Evolutionary conservation across 2,329 filamentous ascomycete genomes (phyloP).

Genomic region (Phyllosticta ampelicida): DNA sequence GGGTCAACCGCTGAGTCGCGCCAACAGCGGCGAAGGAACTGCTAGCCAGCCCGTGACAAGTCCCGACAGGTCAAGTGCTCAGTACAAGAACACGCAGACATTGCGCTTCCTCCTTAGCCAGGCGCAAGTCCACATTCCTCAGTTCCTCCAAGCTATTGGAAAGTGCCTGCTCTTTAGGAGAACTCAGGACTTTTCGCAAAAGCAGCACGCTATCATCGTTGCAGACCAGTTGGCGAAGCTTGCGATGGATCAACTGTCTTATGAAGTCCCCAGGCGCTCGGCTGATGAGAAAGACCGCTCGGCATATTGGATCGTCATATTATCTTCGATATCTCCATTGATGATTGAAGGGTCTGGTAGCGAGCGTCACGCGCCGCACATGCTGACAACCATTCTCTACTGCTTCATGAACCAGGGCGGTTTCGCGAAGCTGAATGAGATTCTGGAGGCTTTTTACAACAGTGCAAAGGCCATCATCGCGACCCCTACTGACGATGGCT

Average conservation of each 20-base stretch:
- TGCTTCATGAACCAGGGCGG: slow-evolving; percentile 78
- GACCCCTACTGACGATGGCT: slow-evolving; percentile 29
- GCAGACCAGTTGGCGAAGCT: slow-evolving; percentile 61
- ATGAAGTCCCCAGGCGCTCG: slow-evolving; percentile 34
- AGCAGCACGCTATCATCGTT: slow-evolving; percentile 50
- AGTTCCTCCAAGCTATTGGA: slow-evolving; percentile 76
- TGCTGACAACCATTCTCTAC: slow-evolving; percentile 62
- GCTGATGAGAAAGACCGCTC: slow-evolving; percentile 52
- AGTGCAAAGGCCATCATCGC: slow-evolving; percentile 42
- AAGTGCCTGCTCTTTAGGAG: slow-evolving; percentile 69
- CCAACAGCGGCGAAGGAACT: slow-evolving; percentile 10
- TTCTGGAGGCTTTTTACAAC: slow-evolving; percentile 58
- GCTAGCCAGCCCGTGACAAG: slow-evolving; percentile 11
- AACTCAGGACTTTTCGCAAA: slow-evolving; percentile 53
- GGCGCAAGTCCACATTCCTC: slow-evolving; percentile 67
- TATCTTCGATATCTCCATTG: slow-evolving; percentile 68
- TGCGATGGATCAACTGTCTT: slow-evolving; percentile 55
- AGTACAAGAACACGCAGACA: slow-evolving; percentile 65
- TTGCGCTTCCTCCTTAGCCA: slow-evolving; percentile 68
- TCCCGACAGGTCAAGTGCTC: slow-evolving; percentile 14
- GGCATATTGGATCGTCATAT: slow-evolving; percentile 70
- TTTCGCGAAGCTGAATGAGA: slow-evolving; percentile 59
- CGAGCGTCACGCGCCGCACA: slow-evolving; percentile 24
- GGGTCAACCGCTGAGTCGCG: slow-evolving; percentile 4
- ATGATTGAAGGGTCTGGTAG: slow-evolving; percentile 54